phyloP scores from a whole-genome alignment of 108 stramenopile genomes.

The Stephanodiscus minutulus region DNA sequence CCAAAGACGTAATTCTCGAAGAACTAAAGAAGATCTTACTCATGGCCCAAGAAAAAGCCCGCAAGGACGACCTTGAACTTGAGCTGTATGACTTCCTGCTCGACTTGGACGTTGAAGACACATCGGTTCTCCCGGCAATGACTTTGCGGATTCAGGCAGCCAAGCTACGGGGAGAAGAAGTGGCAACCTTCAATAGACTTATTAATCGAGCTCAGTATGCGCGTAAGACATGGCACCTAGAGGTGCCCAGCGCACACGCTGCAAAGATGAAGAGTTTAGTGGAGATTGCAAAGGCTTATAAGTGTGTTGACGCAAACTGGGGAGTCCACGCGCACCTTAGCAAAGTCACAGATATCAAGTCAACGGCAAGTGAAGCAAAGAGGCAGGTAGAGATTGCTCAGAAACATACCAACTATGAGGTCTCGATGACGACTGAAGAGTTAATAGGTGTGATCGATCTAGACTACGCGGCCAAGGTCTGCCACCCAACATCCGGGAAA shows the following conservation, averaged over 20 bases:
- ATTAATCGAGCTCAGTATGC: background rate
- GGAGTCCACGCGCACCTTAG: background rate
- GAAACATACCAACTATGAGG: background rate
- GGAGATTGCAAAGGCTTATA: background rate
- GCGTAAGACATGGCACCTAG: background rate
- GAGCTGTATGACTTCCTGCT: background rate
- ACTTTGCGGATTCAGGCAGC: background rate
- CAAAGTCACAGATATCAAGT: background rate
- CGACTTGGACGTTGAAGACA: background rate
- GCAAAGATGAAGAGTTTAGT: background rate
- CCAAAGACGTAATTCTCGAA: background rate
- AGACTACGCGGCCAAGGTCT: background rate
- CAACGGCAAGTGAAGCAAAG: background rate
- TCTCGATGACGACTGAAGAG: background rate
- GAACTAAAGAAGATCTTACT: background rate
- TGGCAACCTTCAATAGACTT: background rate
- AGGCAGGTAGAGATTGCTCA: background rate
- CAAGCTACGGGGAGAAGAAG: background rate
- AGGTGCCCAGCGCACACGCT: background rate
- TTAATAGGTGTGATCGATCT: background rate
- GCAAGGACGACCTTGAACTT: background rate
- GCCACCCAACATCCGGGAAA: background rate
- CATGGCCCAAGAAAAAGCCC: background rate
- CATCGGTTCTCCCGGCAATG: background rate
- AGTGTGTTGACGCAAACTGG: background rate